Evolutionary conservation across 2,329 filamentous ascomycete genomes (phyloP).

Genomic region (Trichoderma brevicompactum): DNA sequence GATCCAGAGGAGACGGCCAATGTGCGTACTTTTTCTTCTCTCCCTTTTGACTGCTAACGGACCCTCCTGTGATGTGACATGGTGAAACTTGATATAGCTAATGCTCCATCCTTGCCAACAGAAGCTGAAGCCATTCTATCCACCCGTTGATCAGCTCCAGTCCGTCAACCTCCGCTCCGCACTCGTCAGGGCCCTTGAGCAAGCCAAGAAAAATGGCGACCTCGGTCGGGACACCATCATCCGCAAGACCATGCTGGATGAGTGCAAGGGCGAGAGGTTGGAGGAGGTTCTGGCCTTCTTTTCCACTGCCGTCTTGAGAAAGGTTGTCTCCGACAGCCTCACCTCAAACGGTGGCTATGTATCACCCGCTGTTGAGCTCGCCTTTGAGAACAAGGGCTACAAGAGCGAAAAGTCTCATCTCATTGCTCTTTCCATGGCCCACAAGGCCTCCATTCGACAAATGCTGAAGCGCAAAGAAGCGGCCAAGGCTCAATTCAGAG

Average conservation of each 20-base stretch:
- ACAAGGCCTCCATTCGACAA: slow-evolving; percentile 68
- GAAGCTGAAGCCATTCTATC: slow-evolving; percentile 91
- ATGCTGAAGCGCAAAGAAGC: slow-evolving; percentile 64
- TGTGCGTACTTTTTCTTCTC: slow-evolving; percentile 51
- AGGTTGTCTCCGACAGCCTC: slow-evolving; percentile 55
- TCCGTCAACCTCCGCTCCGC: slow-evolving; percentile 88
- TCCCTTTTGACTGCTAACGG: slow-evolving; percentile 1
- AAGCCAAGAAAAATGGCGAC: slow-evolving; percentile 83
- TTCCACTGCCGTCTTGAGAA: slow-evolving; percentile 81
- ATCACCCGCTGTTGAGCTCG: slow-evolving; percentile 58
- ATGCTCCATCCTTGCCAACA: slow-evolving; percentile 43
- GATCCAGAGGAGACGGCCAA: slow-evolving; percentile 75
- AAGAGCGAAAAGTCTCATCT: slow-evolving; percentile 60
- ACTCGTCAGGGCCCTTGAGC: slow-evolving; percentile 78
- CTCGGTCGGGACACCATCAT: slow-evolving; percentile 79
- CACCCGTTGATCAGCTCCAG: slow-evolving; percentile 85
- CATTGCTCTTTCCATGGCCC: slow-evolving; percentile 70
- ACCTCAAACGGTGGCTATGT: slow-evolving; percentile 47
- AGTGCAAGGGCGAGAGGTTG: slow-evolving; percentile 89
- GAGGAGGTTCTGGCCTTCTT: slow-evolving; percentile 85
- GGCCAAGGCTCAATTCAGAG: slow-evolving; percentile 60
- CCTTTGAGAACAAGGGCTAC: slow-evolving; percentile 63
- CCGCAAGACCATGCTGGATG: slow-evolving; percentile 94
- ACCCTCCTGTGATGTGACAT: not conserved
- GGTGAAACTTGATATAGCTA: slow-evolving; percentile 15